These are phyloP conservation scores for Cetraspora pellucida DNA, from an alignment of 192 early-diverging fungal genomes.

Conservation along the genomic window DNA sequence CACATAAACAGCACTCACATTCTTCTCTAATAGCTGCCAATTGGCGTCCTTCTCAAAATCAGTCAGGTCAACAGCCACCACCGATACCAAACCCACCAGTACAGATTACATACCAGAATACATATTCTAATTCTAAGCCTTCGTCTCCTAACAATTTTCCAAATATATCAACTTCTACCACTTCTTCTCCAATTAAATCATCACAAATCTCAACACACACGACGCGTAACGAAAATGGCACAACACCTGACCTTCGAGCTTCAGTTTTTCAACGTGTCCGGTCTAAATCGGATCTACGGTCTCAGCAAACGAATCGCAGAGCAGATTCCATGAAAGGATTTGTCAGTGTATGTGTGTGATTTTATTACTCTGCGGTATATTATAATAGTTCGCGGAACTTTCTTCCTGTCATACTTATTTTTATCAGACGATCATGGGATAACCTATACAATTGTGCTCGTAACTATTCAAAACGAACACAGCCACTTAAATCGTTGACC, in stretches of 20 bases:
- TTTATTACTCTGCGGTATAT: neutral
- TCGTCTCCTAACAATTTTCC: neutral
- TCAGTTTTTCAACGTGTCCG: slow-evolving; percentile 22
- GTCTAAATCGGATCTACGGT: slow-evolving; percentile 28
- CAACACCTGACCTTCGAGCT: slow-evolving; percentile 8
- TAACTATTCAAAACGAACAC: slow-evolving; percentile 19
- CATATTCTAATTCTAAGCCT: slow-evolving; percentile 7
- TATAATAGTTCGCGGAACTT: neutral
- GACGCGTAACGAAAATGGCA: neutral
- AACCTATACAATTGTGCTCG: slow-evolving; percentile 4
- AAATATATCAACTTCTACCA: neutral
- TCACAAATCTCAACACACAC: neutral
- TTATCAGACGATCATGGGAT: neutral
- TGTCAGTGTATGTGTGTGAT: slow-evolving; percentile 23
- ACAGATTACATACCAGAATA: neutral
- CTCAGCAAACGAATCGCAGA: neutral
- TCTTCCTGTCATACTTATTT: neutral
- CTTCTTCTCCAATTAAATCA: neutral
- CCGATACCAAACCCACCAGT: neutral
- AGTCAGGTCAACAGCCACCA: neutral
- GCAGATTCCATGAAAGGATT: neutral
- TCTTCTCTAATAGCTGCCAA: neutral
- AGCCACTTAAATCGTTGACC: slow-evolving; percentile 60
- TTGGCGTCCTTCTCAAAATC: slow-evolving; percentile 7
- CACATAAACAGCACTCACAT: neutral